Percentiles rank a stretch among this genome's conserved stretches.
Conservation (phyloP, 495 filamentous ascomycete species). For the Tuber brumale region DNA sequence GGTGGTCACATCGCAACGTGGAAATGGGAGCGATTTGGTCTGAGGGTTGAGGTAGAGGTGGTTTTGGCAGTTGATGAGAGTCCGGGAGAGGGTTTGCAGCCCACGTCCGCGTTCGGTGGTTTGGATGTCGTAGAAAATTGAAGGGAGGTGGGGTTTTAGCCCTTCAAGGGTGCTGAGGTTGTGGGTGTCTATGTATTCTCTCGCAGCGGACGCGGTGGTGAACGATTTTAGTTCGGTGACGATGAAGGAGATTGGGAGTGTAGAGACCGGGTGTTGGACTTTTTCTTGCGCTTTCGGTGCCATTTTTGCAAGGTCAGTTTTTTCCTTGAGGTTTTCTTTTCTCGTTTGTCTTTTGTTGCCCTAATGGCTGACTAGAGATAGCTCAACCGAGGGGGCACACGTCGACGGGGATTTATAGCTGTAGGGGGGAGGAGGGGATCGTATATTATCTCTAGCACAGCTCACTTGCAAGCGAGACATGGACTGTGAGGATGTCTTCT, state of each 20-base stretch:
- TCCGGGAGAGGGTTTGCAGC: background rate
- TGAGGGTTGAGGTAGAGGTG: background rate
- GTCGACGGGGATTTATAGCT: background rate
- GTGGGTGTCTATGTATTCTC: background rate
- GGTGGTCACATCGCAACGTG: background rate
- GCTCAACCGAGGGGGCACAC: background rate
- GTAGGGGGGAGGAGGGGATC: background rate
- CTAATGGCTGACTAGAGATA: background rate
- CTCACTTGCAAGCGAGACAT: background rate
- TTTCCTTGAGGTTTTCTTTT: background rate
- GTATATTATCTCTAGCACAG: background rate
- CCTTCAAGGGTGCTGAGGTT: background rate
- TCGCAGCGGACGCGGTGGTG: background rate
- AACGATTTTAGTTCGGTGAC: background rate
- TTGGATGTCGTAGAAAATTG: background rate
- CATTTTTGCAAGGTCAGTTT: background rate
- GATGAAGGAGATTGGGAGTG: background rate
- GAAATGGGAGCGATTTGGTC: background rate
- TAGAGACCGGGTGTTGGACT: background rate
- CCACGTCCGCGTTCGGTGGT: background rate
- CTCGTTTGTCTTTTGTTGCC: background rate
- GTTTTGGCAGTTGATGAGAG: background rate
- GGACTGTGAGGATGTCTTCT: background rate
- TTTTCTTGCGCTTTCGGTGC: background rate
- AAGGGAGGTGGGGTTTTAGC: background rate